Evolutionary conservation across 2,329 filamentous ascomycete species (phyloP).

Genomic region (Penicillium italicum): DNA sequence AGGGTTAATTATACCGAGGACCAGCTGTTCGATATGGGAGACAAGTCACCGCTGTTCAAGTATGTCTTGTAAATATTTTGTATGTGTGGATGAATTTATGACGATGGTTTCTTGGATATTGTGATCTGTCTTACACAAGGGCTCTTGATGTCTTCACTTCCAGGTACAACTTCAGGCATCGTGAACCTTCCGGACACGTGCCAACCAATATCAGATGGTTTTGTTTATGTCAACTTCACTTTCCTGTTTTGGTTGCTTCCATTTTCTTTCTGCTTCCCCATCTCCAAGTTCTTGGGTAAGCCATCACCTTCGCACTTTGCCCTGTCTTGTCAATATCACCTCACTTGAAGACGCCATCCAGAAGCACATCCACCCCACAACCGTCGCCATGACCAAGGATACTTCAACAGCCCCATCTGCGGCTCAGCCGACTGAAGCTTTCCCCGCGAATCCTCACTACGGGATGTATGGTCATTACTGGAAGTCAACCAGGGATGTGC

Average conservation of each 20-base stretch:
- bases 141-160: not conserved
- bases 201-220: not conserved
- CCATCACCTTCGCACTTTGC: not conserved
- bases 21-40: constrained; percentile 41
- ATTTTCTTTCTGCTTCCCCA: not conserved
- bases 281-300: not conserved
- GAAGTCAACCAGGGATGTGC: not conserved
- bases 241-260: not conserved
- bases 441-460: not conserved
- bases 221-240: not conserved
- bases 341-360: not conserved
- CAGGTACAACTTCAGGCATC: not conserved
- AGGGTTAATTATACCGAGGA: constrained; percentile 34
- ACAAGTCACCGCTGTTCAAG: constrained; percentile 43
- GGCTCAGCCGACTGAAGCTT: not conserved
- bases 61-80: constrained; percentile 21
- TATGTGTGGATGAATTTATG: not conserved
- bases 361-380: not conserved
- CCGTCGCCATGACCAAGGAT: not conserved
- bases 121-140: not conserved
- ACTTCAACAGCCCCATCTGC: not conserved
- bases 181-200: too few species aligned
- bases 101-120: not conserved
- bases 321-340: not conserved
- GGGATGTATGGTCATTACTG: not conserved